Evolutionary conservation across 345 rosid species (phyloP).

Genomic region (Brassica napus): DNA sequence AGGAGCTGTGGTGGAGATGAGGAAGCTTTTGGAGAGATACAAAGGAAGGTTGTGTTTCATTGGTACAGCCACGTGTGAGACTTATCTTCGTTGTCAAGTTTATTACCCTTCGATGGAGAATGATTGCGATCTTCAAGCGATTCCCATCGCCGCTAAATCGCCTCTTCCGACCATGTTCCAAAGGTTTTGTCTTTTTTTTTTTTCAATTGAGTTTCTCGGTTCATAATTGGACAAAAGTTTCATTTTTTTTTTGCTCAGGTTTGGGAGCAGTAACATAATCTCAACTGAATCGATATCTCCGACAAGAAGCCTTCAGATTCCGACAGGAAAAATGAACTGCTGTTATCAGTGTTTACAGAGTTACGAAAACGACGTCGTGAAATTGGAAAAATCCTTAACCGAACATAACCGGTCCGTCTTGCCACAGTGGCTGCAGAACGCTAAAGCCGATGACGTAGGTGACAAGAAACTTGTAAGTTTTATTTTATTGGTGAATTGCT

Average conservation of each 20-base stretch:
- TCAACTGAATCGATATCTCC: conserved; percentile 57
- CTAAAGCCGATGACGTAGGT: conserved; percentile 50
- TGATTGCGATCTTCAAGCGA: conserved; percentile 95
- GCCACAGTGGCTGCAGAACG: conserved; percentile 87
- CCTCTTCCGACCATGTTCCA: conserved; percentile 59
- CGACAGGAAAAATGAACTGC: conserved; percentile 45
- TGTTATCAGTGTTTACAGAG: conserved; percentile 68
- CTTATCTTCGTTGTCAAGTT: conserved; percentile 87
- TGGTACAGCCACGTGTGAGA: conserved; percentile 94
- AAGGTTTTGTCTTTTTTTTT: conserved; percentile 43
- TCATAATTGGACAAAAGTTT: background rate
- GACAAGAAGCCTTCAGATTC: conserved; percentile 51
- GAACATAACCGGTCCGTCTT: conserved; percentile 49
- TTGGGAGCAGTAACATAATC: conserved; percentile 41
- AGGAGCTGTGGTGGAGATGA: conserved; percentile 65
- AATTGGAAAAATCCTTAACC: conserved; percentile 47
- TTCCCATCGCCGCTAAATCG: conserved; percentile 75
- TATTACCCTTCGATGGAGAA: conserved; percentile 85
- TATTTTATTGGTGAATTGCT: background rate
- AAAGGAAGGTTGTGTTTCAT: conserved; percentile 68
- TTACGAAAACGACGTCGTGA: conserved; percentile 66
- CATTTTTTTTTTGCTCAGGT: conserved; percentile 40
- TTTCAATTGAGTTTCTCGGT: background rate
- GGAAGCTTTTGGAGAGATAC: conserved; percentile 55
- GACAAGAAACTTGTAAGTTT: conserved; percentile 49